phyloP scores from a whole-genome alignment of 441 rosid species.

The Pelargonium myrrhifolium region DNA sequence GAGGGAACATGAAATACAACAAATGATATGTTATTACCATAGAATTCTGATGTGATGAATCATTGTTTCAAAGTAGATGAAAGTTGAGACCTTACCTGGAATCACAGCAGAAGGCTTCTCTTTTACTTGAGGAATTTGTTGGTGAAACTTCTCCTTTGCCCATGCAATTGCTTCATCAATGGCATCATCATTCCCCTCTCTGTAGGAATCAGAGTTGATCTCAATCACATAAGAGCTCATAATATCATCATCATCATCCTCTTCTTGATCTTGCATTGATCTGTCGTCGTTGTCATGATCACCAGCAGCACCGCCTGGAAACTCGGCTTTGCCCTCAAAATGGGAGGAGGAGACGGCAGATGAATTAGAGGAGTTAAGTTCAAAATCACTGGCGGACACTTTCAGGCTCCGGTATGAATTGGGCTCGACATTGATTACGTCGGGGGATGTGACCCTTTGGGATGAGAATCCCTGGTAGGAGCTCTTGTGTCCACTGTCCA shows the following conservation, averaged over 20 bases:
- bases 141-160: conserved; percentile 76
- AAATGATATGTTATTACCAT: not conserved
- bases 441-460: conserved; percentile 54
- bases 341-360: conserved; percentile 65
- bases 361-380: conserved; percentile 51
- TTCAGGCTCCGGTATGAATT: conserved; percentile 40
- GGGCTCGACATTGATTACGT: conserved; percentile 52
- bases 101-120: conserved; percentile 14
- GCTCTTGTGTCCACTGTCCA: conserved; percentile 32
- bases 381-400: conserved; percentile 45
- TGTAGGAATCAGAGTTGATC: conserved; percentile 47
- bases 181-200: conserved; percentile 42
- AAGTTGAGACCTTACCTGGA: too few species aligned
- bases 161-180: conserved; percentile 92
- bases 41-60: too few species aligned
- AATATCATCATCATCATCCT: conserved; percentile 42
- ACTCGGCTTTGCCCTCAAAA: conserved; percentile 10
- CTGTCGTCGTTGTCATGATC: not conserved
- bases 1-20: not conserved
- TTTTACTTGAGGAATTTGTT: conserved; percentile 24
- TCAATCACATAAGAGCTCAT: conserved; percentile 84
- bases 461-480: conserved; percentile 35
- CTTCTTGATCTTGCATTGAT: conserved; percentile 19
- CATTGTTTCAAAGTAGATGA: too few species aligned
- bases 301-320: conserved; percentile 6